phyloP scores from a whole-genome alignment of 345 rosid species.

The Salix suchowensis region DNA sequence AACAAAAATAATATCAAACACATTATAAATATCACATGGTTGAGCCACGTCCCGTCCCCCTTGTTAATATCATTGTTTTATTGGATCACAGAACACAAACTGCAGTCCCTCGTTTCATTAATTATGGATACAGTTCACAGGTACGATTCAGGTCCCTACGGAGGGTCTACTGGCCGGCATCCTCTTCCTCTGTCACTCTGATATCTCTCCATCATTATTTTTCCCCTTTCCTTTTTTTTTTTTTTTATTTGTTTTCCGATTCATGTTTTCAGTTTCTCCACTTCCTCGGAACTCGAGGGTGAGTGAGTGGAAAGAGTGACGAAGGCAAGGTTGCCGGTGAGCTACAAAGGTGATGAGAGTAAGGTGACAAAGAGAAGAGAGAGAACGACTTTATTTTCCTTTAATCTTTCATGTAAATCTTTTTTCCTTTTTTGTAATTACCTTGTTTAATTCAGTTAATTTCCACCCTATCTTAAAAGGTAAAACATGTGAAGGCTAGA shows the following conservation, averaged over 20 bases:
- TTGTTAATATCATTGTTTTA: no score
- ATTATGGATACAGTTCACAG: slow-evolving; percentile 8
- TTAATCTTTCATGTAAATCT: no score
- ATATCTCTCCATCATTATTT: not conserved
- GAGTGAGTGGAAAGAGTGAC: not conserved
- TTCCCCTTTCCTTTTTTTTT: no score
- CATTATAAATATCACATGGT: not conserved
- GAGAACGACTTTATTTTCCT: not conserved
- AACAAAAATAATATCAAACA: no score
- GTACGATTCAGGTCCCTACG: not conserved
- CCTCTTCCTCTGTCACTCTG: not conserved
- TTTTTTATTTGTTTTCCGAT: not conserved
- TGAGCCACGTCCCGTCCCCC: not conserved
- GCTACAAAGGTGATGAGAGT: not conserved
- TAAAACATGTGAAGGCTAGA: no score
- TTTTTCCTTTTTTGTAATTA: no score
- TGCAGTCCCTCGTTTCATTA: slow-evolving; percentile 4
- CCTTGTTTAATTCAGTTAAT: no score
- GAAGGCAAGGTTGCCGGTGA: not conserved
- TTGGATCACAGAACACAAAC: not conserved
- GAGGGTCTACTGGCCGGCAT: not conserved
- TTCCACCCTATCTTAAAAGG: no score
- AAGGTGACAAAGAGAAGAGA: not conserved
- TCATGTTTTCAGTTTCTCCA: not conserved
- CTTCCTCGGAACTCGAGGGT: not conserved